Percentiles rank a stretch among this genome's conserved stretches.
These are phyloP conservation scores for Plicaturopsis crispa DNA, from an alignment of 768 basidiomycete genomes.

Conservation along the genomic window DNA sequence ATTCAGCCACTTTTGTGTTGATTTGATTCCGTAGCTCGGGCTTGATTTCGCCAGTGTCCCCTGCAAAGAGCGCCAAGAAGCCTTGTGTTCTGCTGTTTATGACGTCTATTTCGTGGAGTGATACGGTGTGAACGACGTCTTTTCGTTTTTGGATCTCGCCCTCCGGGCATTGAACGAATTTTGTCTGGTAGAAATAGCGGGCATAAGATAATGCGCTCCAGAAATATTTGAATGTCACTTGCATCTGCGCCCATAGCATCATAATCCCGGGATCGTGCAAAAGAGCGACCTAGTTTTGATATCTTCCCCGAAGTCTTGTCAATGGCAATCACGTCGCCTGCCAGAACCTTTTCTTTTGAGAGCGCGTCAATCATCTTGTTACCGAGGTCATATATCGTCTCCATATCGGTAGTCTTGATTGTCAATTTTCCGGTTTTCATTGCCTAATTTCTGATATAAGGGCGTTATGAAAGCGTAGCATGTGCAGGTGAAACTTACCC, in stretches of 20 bases:
- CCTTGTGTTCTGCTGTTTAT: conserved; percentile 99
- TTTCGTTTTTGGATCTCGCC: conserved; percentile 97
- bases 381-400: conserved; percentile 97
- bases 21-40: conserved; percentile 95
- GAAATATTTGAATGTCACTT: conserved; percentile 23
- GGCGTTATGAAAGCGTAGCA: background rate
- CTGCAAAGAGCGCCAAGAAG: conserved; percentile 90
- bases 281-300: conserved; percentile 91
- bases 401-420: conserved; percentile 99
- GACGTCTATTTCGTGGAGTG: conserved; percentile 97
- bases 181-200: conserved; percentile 61
- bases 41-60: conserved; percentile 98
- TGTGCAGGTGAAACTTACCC: conserved; percentile 46
- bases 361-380: conserved; percentile 99
- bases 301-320: conserved; percentile 98
- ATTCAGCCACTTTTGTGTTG: conserved; percentile 93
- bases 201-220: conserved; percentile 4
- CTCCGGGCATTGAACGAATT: conserved; percentile 96
- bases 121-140: conserved; percentile 96
- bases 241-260: conserved; percentile 99
- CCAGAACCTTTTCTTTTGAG: conserved; percentile 93
- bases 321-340: conserved; percentile 92
- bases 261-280: conserved; percentile 95
- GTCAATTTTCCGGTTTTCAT: conserved; percentile 97
- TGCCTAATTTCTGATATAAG: conserved; percentile 44